phyloP scores from a whole-genome alignment of 106 monocot species.

The Acorus gramineus region DNA sequence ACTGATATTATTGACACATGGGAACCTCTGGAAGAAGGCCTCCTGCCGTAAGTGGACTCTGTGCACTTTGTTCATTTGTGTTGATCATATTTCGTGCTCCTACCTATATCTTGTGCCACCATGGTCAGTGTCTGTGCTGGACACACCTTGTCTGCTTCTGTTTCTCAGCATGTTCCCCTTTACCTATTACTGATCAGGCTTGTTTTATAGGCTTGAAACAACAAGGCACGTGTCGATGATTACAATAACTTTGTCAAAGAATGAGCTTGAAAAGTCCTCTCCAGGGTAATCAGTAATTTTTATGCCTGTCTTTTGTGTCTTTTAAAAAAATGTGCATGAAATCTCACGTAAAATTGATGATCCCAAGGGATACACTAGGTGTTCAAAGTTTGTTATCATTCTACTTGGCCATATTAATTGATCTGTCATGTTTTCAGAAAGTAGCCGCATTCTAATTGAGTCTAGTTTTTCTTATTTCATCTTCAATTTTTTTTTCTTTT shows the following conservation, averaged over 20 bases:
- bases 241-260: constrained; percentile 44
- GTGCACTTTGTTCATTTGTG: too few relatives aligned
- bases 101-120: too few relatives aligned
- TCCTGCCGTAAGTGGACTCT: constrained; percentile 61
- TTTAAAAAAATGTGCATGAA: too few relatives aligned
- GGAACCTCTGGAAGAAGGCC: constrained; percentile 93
- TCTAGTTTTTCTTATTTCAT: too few relatives aligned
- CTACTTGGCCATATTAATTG: not conserved
- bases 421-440: not conserved
- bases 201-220: constrained; percentile 42
- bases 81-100: too few relatives aligned
- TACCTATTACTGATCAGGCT: not conserved
- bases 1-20: constrained; percentile 86
- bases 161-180: too few relatives aligned
- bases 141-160: too few relatives aligned
- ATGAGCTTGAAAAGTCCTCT: constrained; percentile 37
- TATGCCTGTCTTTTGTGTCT: too few relatives aligned
- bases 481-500: not conserved
- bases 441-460: too few relatives aligned
- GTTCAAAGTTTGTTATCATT: not conserved
- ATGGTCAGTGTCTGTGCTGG: too few relatives aligned
- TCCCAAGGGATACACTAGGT: too few relatives aligned
- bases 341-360: too few relatives aligned
- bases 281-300: constrained; percentile 26
- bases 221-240: constrained; percentile 66